Base-by-base conservation (phyloP, 345 rosid species). In the Orychophragmus violaceus region DNA sequence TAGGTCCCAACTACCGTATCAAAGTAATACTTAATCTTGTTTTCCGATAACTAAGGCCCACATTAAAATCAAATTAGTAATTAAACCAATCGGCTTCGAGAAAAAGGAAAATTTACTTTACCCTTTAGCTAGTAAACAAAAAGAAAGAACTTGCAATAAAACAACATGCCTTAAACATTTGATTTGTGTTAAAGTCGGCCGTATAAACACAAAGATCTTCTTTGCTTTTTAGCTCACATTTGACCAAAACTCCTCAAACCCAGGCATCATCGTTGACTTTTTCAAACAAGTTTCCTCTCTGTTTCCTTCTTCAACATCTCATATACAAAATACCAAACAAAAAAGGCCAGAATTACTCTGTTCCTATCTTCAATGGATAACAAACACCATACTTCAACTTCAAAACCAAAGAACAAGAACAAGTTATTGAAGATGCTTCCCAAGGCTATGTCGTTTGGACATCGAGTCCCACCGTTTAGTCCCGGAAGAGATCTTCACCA, bases 391-490 rank as follows among this genome's bases (percentile, higher is more conserved):
- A 29, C 22, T 29, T 71, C 70, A 45, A 71, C 75, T 62, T 57
- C 77, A 7, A 74, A 74, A 12, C 68, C 77, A 9, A 74, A 74
- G 13, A 60, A 14, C 73, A 83, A 79, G 50, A 77, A 60, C 77
- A 87, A 67, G 57, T 45, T 87, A 59, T 51, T 85, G 60, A 89
- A 80, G 69, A 70, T 80, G 46, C 75, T 92, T n/a, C 87, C 90
- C 2, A 87, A 72, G 76, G 83, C 84, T 0, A 80, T 85, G 66
- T 76, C 85, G 72, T 83, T 68, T 46, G 68, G 59, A 14, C 70
- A 75, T 27, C 53, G 69, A 0, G 64, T 69, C 3, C 85, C 74
- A 3, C 83, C 87, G 6, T 85, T 83, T 71, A 87, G 98, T 62
- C 98, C 96, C 0, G 76, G 78, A 7, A 77, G 85, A 64, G 89